Percentiles rank a stretch among this genome's conserved stretches.
Conservation (phyloP, 2,329 filamentous ascomycete genomes). For the Colletotrichum tropicale region DNA sequence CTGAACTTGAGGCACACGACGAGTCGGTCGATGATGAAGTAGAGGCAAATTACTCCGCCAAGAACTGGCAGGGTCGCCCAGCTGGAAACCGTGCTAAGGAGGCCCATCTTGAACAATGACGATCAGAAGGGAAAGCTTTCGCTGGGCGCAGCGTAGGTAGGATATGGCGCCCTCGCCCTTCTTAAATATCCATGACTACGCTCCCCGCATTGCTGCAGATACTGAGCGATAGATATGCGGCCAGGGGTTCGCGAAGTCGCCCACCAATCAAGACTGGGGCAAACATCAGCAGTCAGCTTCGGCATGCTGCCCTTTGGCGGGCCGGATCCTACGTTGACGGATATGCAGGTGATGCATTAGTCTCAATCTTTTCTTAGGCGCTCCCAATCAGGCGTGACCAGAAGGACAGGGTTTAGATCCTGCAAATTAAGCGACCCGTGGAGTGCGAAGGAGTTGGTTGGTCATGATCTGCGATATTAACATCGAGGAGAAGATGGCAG, state of each 20-base stretch:
- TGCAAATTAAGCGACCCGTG: no score
- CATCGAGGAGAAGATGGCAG: background rate
- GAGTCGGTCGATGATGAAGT: background rate
- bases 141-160: background rate
- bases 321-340: background rate
- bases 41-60: background rate
- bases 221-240: background rate
- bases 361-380: background rate
- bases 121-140: no score
- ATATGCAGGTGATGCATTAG: background rate
- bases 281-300: background rate
- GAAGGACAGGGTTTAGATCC: background rate
- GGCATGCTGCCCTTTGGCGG: background rate
- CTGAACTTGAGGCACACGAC: conserved; percentile 19
- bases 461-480: background rate
- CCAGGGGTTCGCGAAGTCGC: background rate
- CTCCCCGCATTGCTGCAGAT: no score
- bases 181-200: background rate
- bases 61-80: background rate
- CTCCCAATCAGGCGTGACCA: background rate
- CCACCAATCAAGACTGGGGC: background rate
- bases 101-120: background rate
- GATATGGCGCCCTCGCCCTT: background rate
- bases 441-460: background rate
- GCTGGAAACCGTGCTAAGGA: background rate